Base-by-base conservation (phyloP, 1,284 basidiomycete species). In the Irpex sp. region DNA sequence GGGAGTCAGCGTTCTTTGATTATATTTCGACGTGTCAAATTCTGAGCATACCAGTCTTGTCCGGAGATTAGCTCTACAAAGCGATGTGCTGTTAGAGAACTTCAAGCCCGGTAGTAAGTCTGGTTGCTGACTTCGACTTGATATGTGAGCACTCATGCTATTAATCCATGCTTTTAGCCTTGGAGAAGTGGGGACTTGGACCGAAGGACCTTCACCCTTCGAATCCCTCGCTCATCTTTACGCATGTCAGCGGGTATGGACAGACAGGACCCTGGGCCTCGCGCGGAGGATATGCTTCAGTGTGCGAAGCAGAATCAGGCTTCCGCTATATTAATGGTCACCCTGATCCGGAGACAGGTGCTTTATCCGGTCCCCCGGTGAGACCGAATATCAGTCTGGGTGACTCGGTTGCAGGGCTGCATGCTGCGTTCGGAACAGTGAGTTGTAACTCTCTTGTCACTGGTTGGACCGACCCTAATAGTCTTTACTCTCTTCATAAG, bases 271-370 rank as follows among this genome's bases (percentile, higher is more conserved):
- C 88, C 37, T 90, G 88, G 88, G 80, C 86, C 0, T 80, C 82
- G 15, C 81, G 85, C 17, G 86, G 87, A 3, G 87, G 88, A 19
- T 90, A 87, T 65, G 88, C 88, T 2, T 86, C 87, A 1, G 87
- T 90, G 2, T 90, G 88, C 68, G 88, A 90, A 75, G 88, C 86
- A 2, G 87, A 90, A 67, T 85, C 87, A 2, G 87, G 88, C 1
- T 90, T 90, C 71, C 79, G 88, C 3, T 88, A 84, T 70, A 88
- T 90, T 71, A 90, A 89, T 62, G 88, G 88, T 0, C 81, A 83
- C 59, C 82, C 82, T 1, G 83, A 89, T 71, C 72, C 78, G 0
- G 74, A 80, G 63, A 83, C 82, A 0, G 83, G 84, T 19, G 77
- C 76, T 44, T 74, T 88, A 31, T 77, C 77, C 15, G 87, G 88